These are phyloP conservation scores for Paramecium biaurelia DNA, from an alignment of 73 alveolate genomes.

Conservation along the genomic window DNA sequence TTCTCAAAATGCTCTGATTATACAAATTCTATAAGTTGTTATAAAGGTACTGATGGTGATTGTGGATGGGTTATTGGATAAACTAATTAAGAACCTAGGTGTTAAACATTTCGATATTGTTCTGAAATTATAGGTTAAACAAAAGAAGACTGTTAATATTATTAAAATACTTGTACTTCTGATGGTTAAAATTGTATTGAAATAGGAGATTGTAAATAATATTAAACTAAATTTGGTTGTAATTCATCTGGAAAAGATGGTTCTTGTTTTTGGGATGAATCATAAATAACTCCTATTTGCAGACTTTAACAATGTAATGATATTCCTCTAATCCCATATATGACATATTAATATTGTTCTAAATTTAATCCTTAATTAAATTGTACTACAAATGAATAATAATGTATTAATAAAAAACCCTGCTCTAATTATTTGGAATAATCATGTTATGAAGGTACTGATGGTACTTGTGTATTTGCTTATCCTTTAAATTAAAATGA, in stretches of 20 bases:
- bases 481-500: not conserved
- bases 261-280: not conserved
- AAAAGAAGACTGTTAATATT: not conserved
- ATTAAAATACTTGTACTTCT: not conserved
- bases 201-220: not conserved
- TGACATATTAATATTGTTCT: not conserved
- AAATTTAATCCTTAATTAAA: not conserved
- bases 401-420: not conserved
- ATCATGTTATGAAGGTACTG: not conserved
- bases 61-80: slow-evolving; percentile 8
- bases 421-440: not conserved
- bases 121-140: not conserved
- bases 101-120: not conserved
- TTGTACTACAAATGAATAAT: not conserved
- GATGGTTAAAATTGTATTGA: not conserved
- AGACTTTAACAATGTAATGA: not conserved
- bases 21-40: not conserved
- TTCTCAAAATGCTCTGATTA: not conserved
- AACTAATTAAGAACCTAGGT: not conserved
- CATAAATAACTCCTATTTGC: not conserved
- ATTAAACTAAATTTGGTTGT: not conserved
- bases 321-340: not conserved
- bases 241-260: not conserved
- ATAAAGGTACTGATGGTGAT: slow-evolving; percentile 5
- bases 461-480: not conserved